Base-by-base conservation (phyloP, 257 asterid genomes). In the Petrea volubilis region DNA sequence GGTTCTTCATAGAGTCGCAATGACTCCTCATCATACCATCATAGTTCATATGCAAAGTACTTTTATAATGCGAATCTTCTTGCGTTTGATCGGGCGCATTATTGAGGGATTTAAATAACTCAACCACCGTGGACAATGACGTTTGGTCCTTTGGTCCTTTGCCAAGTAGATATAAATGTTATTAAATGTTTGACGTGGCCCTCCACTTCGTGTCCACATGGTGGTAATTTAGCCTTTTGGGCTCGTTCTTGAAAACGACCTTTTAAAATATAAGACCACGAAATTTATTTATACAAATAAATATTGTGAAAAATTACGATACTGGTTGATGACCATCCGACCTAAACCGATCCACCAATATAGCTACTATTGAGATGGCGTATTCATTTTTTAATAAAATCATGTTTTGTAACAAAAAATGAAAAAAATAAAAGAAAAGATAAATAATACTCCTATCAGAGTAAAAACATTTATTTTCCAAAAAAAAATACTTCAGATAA, bases 201-300 rank as follows among this genome's bases (percentile, higher is more conserved):
- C 74, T 49, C 40, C 29, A 47, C 18, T 59, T 60, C 50, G 52
- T 51, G 49, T 5, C 38, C 23, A 21, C 63, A 66, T 50, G 71
- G 71, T 40, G 66, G 71, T 61, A 61, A 15, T 50, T 43, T 10
- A 40, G 43, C 70, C 31, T 75, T 67, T 68, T 18, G 38, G 31
- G 41, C 17, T 75, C 75, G 52, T 40, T 67, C 60, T 60, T 75
- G 75, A 75, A 40, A 75, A 52, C 51, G 75, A 68, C 79, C 38
- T 7, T 7, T 27, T 27, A 46, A n/a, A 46, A 31, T 47, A 34
- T 1, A 14, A n/a, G n/a, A n/a, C n/a, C n/a, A n/a, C n/a, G n/a
- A n/a, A n/a, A 38, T 7, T 38, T 11, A 18, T 51, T 43, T 51
- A 28, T 12, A 11, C 5, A 12, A 49, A 1, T 28, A 65, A 55